These are phyloP conservation scores for Lasiosphaeria ovina DNA, from an alignment of 495 filamentous ascomycete genomes.

Conservation along the genomic window DNA sequence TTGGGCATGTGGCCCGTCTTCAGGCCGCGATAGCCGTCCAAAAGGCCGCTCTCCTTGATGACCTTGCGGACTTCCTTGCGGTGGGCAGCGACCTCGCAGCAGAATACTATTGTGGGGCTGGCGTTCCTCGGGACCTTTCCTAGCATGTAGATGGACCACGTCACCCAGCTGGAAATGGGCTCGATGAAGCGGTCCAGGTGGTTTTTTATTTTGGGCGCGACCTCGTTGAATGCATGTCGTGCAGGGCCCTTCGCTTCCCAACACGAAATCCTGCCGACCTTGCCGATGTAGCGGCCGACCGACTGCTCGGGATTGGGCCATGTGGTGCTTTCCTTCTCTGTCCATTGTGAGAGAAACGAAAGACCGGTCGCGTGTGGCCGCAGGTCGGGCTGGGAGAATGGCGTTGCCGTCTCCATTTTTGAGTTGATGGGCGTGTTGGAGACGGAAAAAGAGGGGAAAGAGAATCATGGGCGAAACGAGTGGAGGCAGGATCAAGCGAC, in stretches of 20 bases:
- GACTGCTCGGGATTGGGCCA: conserved; percentile 1
- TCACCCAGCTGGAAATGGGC: conserved; percentile 12
- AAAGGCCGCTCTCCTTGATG: conserved; percentile 11
- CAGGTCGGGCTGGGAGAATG: not conserved
- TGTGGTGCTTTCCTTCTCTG: not conserved
- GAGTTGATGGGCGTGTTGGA: no score
- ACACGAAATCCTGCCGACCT: conserved; percentile 1
- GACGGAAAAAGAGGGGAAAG: no score
- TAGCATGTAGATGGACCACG: conserved; percentile 13
- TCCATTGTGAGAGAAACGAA: not conserved
- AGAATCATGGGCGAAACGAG: no score
- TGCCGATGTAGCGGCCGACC: conserved; percentile 2
- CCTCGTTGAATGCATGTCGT: conserved; percentile 11
- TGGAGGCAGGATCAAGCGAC: no score
- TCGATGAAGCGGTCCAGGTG: conserved; percentile 9
- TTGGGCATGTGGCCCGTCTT: conserved; percentile 13
- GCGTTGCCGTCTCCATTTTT: not conserved
- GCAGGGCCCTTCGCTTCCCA: not conserved
- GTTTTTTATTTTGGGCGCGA: conserved; percentile 8
- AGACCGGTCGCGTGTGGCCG: not conserved
- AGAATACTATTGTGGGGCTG: conserved; percentile 11
- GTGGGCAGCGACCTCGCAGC: conserved; percentile 8
- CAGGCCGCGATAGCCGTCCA: conserved; percentile 8
- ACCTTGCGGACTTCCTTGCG: conserved; percentile 10
- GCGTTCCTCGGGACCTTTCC: conserved; percentile 3